Evolutionary conservation across 768 basidiomycete species (phyloP), one percentile per base, ranked within the genome.

Genomic region (Boletus speciosus): DNA sequence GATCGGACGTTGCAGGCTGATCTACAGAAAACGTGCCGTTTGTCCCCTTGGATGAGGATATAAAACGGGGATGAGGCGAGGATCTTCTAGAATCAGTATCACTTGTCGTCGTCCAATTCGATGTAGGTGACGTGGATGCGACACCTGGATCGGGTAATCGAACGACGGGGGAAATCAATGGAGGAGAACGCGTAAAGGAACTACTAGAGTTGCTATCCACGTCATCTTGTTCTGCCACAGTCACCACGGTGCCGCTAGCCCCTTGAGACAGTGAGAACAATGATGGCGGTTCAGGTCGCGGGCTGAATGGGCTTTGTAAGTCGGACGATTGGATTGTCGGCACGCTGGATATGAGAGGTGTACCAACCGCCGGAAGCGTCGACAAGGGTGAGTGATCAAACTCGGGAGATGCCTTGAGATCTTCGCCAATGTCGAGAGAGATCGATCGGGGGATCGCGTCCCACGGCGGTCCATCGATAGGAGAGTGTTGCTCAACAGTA

Each of bases 371-470:
- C 2, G 69, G 68, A 48, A 70, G 31, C 11, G 54, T 68, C 23
- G 68, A 70, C 39, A 71, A 55, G n/a, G 70, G 70, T 10, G 69
- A 62, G 48, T 68, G 70, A 27, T 71, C 31, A 31, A 62, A 58
- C 3, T 66, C 60, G 23, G 59, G 56, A 9, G 57, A 62, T 12
- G 39, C 46, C 40, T 60, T 61, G 16, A 42, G 14, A 36, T 62
- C 47, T 21, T 55, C 38, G 2, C 16, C 36, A 35, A 32, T 32
- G 9, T 58, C 56, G 12, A 60, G 36, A 49, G 59, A 49, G 16
- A 53, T 23, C 9, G 63, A 43, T 47, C 21, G 58, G 38, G 55
- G 36, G 6, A 48, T 32, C 35, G 16, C 16, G 31, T 56, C 52
- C 58, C 61, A 61, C 6, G 44, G 48, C 5, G 58, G 61, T 46